These are phyloP conservation scores for Rheum nobile DNA, from an alignment of 148 eudicot species.

Conservation along the genomic window DNA sequence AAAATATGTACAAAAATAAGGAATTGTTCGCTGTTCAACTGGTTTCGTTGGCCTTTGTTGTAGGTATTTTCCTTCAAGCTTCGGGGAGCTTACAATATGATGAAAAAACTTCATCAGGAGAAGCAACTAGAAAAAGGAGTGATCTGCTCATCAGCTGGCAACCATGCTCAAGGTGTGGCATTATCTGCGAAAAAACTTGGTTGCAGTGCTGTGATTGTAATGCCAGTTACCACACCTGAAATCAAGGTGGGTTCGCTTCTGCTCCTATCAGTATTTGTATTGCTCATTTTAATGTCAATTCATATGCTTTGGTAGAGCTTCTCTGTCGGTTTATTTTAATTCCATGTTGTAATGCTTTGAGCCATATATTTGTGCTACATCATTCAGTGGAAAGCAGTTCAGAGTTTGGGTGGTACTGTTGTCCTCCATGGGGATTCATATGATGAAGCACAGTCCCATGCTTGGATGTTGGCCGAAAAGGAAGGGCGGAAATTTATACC, in stretches of 20 bases:
- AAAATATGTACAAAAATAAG: neutral
- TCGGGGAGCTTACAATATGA: conserved; percentile 96
- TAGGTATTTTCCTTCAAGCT: conserved; percentile 96
- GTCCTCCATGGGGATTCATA: conserved; percentile 89
- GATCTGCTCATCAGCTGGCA: conserved; percentile 96
- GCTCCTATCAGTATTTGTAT: neutral
- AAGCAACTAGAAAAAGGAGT: conserved; percentile 67
- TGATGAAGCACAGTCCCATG: conserved; percentile 93
- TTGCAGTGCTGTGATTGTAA: conserved; percentile 85
- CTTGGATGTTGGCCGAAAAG: conserved; percentile 48
- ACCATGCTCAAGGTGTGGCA: conserved; percentile 99
- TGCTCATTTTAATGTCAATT: neutral
- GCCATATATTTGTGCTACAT: neutral
- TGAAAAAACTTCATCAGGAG: conserved; percentile 71
- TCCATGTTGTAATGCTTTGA: neutral
- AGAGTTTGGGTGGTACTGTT: conserved; percentile 88
- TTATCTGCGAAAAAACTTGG: conserved; percentile 67
- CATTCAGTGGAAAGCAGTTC: conserved; percentile 81
- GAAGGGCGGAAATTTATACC: conserved; percentile 89
- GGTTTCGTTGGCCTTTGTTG: neutral
- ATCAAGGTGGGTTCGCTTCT: conserved; percentile 50
- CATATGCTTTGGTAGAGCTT: neutral
- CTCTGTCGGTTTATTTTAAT: neutral
- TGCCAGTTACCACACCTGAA: conserved; percentile 98
- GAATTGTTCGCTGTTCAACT: conserved; percentile 1